Evolutionary conservation across 495 filamentous ascomycete genomes (phyloP).

Genomic region (Durotheca rogersii): DNA sequence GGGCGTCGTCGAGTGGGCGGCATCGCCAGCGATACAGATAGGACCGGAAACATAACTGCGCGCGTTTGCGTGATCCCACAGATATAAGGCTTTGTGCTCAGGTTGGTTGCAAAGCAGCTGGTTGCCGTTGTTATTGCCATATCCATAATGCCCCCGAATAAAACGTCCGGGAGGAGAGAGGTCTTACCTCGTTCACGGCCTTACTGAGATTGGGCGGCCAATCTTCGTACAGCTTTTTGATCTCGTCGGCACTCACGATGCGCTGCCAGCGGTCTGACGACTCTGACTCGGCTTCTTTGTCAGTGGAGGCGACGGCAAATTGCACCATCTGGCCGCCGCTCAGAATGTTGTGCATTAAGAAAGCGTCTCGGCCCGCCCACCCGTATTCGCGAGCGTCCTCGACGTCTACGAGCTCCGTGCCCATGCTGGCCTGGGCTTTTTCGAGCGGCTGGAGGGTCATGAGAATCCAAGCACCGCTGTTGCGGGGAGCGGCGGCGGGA

Average conservation of each 20-base stretch:
- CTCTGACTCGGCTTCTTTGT: constrained; percentile 6
- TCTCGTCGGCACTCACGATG: constrained; percentile 16
- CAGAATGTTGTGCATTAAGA: constrained; percentile 23
- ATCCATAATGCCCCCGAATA: too few species aligned
- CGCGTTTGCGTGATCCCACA: constrained; percentile 20
- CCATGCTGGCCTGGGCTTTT: constrained; percentile 29
- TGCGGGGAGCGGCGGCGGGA: constrained; percentile 11
- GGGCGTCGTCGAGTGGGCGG: constrained; percentile 29
- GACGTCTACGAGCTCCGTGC: constrained; percentile 24
- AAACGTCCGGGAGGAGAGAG: background rate
- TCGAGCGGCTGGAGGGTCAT: constrained; percentile 28
- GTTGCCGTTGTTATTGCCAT: background rate
- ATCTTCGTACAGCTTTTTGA: constrained; percentile 13
- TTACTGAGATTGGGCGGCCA: constrained; percentile 9
- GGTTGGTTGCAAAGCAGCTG: constrained; percentile 18
- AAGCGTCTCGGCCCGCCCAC: constrained; percentile 28
- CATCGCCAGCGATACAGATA: constrained; percentile 34
- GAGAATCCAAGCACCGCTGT: constrained; percentile 29
- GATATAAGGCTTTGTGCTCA: constrained; percentile 4
- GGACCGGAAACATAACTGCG: constrained; percentile 26
- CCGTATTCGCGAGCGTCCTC: constrained; percentile 14
- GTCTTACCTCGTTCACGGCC: constrained; percentile 16
- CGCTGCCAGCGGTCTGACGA: constrained; percentile 4
- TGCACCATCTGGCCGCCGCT: constrained; percentile 27
- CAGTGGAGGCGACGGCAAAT: constrained; percentile 21